Base-by-base conservation (phyloP, 169 alveolate species). In the Cryptosporidium andersoni region DNA sequence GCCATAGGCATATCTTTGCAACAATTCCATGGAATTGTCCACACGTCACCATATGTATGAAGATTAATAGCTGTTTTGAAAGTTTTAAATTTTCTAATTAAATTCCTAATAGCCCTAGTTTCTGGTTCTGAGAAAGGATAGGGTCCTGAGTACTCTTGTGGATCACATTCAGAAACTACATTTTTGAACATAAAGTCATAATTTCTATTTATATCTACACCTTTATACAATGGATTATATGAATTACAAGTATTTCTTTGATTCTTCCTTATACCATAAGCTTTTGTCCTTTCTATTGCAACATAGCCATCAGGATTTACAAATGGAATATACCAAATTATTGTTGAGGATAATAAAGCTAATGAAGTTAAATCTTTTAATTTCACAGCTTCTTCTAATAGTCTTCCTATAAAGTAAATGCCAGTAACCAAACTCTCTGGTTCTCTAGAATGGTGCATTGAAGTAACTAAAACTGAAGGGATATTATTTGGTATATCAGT, bases 61-160 rank as follows among this genome's bases (percentile, higher is more conserved):
- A 80, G 64, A 68, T 66, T 65, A 34, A 88, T 85, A 12, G 91
- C 89, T n/a, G 85, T 60, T 40, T 53, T 58, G 14, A 74, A 47
- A 14, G 5, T 74, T 14, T 60, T 60, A 9, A 74, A 43, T 34
- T 74, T 74, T 2, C 25, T 45, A 9, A 62, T 47, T 14, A 74
- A 52, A 47, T 74, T 64, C 12, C 85, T 40, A 4, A 74, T 45
- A 16, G 91, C 91, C 2, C 63, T 65, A 51, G 91, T 88, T 67
- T 88, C 91, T n/a, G 91, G 91, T 47, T 88, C 91, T 49, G 88
- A 66, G 81, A 88, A 88, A 16, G 91, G 88, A 43, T 42, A n/a
- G 12, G 51, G 80, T 6, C 91, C 91, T 12, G 82, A 53, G 45
- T 80, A 88, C 42, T 88, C 91, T 36, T 88, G 89, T 62, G 85